phyloP scores from a whole-genome alignment of 306 rosid genomes.

The Delonix regia region DNA sequence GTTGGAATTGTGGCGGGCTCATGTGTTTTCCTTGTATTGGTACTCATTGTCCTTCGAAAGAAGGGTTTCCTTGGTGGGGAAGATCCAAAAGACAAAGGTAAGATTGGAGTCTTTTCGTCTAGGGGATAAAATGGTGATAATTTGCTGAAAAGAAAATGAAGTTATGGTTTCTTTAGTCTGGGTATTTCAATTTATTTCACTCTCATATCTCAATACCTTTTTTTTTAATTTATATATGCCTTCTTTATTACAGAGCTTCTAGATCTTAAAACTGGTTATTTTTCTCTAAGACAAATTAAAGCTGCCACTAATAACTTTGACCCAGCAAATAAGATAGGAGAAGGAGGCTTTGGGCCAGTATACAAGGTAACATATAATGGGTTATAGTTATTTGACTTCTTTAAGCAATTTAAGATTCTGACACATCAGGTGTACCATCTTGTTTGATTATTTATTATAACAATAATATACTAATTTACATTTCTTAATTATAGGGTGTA shows the following conservation, averaged over 20 bases:
- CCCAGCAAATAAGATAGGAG: conserved; percentile 66
- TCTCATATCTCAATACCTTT: neutral
- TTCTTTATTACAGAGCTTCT: conserved; percentile 53
- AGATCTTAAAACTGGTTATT: conserved; percentile 62
- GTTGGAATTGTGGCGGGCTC: conserved; percentile 63
- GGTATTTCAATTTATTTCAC: neutral
- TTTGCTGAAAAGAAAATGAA: conserved; percentile 8
- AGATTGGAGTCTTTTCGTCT: conserved; percentile 17
- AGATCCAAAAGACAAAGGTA: conserved; percentile 57
- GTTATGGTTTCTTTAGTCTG: neutral
- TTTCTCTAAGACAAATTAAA: conserved; percentile 64
- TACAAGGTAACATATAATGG: conserved; percentile 52
- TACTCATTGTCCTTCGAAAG: conserved; percentile 51
- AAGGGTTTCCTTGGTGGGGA: conserved; percentile 58
- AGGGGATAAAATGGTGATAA: neutral
- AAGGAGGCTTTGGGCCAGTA: conserved; percentile 84
- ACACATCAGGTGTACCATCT: neutral
- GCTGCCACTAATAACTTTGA: conserved; percentile 63
- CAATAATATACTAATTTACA: conserved; percentile 15
- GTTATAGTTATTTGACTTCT: neutral
- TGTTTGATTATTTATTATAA: neutral
- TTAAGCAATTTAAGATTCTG: neutral
- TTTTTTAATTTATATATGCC: neutral
- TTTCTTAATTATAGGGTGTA: conserved; percentile 53
- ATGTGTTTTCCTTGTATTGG: conserved; percentile 41